Percentiles rank a stretch among this genome's conserved stretches.
These are phyloP conservation scores for Dalbergia cultrata DNA, from an alignment of 306 rosid genomes.

Conservation along the genomic window DNA sequence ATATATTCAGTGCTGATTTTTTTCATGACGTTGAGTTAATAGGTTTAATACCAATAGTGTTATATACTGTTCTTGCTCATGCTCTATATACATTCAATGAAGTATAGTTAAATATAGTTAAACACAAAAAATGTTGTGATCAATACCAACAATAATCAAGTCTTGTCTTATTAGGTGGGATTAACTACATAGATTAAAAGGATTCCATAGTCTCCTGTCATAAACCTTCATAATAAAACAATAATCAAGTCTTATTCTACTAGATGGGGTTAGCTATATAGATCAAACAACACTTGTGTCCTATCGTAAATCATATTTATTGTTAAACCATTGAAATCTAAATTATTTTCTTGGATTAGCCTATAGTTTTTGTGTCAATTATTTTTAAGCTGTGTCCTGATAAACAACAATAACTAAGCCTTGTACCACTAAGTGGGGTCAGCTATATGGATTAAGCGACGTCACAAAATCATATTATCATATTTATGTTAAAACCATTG, in stretches of 20 bases:
- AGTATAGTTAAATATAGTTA: background rate
- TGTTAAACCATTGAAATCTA: background rate
- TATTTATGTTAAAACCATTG: no score
- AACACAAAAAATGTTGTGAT: background rate
- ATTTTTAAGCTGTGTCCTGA: background rate
- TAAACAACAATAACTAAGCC: background rate
- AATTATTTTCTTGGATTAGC: background rate
- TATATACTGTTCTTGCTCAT: conserved; percentile 28
- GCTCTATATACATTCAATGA: conserved; percentile 11
- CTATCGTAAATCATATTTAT: no score
- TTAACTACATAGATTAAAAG: background rate
- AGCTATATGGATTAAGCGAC: no score
- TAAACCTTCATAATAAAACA: background rate
- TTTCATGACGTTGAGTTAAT: conserved; percentile 8
- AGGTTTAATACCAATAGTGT: background rate
- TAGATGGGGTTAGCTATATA: background rate
- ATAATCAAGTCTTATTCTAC: background rate
- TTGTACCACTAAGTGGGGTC: no score
- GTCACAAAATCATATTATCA: no score
- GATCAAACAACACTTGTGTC: no score
- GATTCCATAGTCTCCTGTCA: background rate
- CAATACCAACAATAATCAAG: background rate
- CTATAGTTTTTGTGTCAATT: background rate
- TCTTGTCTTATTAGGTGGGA: background rate
- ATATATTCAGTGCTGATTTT: conserved; percentile 7